phyloP scores from a whole-genome alignment of 495 filamentous ascomycete species.

The Tuber microsphaerosporum region DNA sequence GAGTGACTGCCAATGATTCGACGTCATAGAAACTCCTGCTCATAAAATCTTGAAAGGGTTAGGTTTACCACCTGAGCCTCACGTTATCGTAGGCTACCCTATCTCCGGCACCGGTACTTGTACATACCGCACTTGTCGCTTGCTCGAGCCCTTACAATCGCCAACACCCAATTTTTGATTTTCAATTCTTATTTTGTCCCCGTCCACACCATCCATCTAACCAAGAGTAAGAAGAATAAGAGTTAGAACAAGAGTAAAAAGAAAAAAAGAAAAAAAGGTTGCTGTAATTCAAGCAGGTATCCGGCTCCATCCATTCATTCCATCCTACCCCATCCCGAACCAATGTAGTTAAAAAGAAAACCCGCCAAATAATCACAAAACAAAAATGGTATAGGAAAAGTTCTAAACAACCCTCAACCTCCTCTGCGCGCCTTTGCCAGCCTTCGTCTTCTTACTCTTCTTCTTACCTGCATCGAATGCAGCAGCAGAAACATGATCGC shows the following conservation, averaged over 20 bases:
- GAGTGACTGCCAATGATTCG: no score
- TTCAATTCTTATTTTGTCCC: neutral
- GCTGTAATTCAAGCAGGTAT: neutral
- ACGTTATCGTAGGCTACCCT: no score
- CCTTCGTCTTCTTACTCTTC: slow-evolving; percentile 84
- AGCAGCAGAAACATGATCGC: slow-evolving; percentile 74
- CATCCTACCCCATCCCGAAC: slow-evolving; percentile 15
- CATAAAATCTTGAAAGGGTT: neutral
- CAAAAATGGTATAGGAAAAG: slow-evolving; percentile 13
- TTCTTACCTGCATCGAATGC: slow-evolving; percentile 90
- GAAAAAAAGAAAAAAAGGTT: neutral
- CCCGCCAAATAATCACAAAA: slow-evolving; percentile 8
- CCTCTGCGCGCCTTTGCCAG: slow-evolving; percentile 70
- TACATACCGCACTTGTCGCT: no score
- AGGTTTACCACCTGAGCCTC: neutral
- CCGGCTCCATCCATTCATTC: slow-evolving; percentile 12
- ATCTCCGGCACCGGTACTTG: no score
- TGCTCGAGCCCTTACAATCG: neutral
- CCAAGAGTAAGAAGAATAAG: neutral
- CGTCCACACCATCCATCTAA: neutral
- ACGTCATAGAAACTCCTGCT: no score
- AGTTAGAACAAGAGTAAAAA: neutral
- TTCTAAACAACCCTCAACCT: slow-evolving; percentile 75
- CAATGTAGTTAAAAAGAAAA: slow-evolving; percentile 21
- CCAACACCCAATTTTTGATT: neutral